Base-by-base conservation (phyloP, 2,329 filamentous ascomycete genomes). In the Epichloe aotearoae region DNA sequence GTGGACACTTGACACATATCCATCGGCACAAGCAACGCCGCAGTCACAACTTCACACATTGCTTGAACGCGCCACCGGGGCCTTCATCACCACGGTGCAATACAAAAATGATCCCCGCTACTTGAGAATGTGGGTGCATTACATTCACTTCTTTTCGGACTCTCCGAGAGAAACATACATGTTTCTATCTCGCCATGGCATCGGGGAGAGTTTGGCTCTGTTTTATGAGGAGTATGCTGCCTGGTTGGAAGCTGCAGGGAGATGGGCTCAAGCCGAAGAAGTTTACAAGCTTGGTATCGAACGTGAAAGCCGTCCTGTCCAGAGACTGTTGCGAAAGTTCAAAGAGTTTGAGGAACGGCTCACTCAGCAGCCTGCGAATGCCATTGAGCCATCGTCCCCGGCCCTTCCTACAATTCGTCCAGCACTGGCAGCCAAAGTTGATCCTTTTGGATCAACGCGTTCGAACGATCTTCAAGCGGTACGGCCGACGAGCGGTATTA, bases 201-300 rank as follows among this genome's bases (percentile, higher is more conserved):
- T 98, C 53, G 93, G 91, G 54, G 89, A 96, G 61, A 74, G 76
- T 1, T 76, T 98, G 3, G 93, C 93, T 2, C 73, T 97, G 3
- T 98, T 89, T 66, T 98, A 98, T 67, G 93, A 98, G 65, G 93
- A 97, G 62, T 98, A 95, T 63, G 90, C 93, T 1, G 85, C 82
- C 1, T 97, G 90, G 88, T 73, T 98, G 6, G 93, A 98, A 69
- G 75, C 80, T 37, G 86, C 83, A 6, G 86, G 82, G 14, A 76
- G 91, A 56, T 96, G 88, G 86, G 77, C 75, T 20, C 93, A 98
- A 66, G 91, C 93, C 1, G 89, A 95, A 59, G 93, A 98, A 66
- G 86, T 98, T 1, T 97, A 94, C 65, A 83, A 84, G 59, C 73
- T 95, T 56, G 93, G 93, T 2, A 84, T 98, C 50, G 87, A 96